A percentile compares a stretch with the other conserved stretches of the same genome.
Evolutionary conservation across 2,329 filamentous ascomycete species (phyloP).

Genomic region (Sclerotinia subarctica): DNA sequence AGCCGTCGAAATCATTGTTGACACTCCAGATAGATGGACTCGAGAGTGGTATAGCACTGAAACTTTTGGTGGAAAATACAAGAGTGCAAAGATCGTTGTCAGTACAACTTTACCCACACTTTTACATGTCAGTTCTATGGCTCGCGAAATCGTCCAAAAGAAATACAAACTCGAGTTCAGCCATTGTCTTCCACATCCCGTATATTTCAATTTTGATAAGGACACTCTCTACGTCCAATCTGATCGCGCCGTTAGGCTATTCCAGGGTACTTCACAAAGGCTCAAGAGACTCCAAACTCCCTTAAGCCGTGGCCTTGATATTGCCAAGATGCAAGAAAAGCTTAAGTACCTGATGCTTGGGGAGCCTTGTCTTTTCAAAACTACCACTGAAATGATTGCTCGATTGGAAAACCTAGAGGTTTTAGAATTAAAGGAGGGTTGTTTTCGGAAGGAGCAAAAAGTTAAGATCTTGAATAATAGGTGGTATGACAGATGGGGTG

Average conservation of each 20-base stretch:
- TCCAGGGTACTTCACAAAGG: background rate
- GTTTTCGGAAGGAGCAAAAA: conserved; percentile 5
- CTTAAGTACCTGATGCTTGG: conserved; percentile 10
- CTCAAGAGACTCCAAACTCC: background rate
- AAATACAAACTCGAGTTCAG: conserved; percentile 8
- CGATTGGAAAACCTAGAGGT: background rate
- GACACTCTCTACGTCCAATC: conserved; percentile 13
- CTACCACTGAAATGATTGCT: conserved; percentile 7
- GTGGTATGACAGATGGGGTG: conserved; percentile 5
- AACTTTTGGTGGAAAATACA: background rate
- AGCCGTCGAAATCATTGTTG: background rate
- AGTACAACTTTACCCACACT: background rate
- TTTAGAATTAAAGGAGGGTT: conserved; percentile 11
- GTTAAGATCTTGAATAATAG: conserved; percentile 4
- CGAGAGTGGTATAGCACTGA: background rate
- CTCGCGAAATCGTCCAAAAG: background rate
- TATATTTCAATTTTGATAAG: conserved; percentile 10
- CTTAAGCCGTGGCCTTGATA: background rate
- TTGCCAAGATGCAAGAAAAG: conserved; percentile 12
- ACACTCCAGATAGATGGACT: background rate
- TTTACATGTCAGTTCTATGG: background rate
- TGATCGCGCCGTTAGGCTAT: background rate
- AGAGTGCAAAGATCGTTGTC: conserved; percentile 1
- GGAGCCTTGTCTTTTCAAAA: conserved; percentile 10
- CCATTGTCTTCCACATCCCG: background rate